phyloP scores from a whole-genome alignment of 768 basidiomycete species.

The Russula lepida region DNA sequence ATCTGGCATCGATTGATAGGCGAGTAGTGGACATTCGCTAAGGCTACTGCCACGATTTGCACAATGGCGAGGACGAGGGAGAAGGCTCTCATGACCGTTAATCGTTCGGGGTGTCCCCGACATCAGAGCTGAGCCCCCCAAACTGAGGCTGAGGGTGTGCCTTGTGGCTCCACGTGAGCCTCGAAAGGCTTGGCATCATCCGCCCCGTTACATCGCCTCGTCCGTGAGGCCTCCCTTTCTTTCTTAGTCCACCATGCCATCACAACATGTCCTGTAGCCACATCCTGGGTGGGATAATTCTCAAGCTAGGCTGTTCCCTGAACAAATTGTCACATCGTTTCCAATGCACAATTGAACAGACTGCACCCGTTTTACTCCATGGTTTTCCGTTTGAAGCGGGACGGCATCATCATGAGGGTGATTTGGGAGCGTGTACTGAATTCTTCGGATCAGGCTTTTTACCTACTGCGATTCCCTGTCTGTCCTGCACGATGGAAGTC shows the following conservation, averaged over 20 bases:
- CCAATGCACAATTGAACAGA: background rate
- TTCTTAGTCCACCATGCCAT: background rate
- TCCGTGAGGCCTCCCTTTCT: background rate
- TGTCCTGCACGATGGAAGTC: background rate
- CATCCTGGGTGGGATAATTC: background rate
- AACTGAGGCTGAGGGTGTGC: background rate
- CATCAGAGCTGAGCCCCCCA: background rate
- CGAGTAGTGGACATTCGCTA: background rate
- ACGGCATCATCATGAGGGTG: background rate
- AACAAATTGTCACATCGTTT: no score
- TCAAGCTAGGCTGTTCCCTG: background rate
- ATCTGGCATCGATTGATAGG: background rate
- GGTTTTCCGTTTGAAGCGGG: background rate
- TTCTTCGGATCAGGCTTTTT: background rate
- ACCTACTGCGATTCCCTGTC: background rate
- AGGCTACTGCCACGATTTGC: background rate
- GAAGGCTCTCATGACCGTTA: background rate
- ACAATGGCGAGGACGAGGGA: background rate
- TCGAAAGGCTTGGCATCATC: background rate
- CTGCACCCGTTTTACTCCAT: background rate
- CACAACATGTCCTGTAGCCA: background rate
- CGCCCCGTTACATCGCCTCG: background rate
- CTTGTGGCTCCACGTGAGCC: background rate
- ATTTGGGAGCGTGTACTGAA: background rate
- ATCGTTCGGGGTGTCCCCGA: background rate